Conservation (phyloP, 106 monocot species). For the Iris macrosiphon region DNA sequence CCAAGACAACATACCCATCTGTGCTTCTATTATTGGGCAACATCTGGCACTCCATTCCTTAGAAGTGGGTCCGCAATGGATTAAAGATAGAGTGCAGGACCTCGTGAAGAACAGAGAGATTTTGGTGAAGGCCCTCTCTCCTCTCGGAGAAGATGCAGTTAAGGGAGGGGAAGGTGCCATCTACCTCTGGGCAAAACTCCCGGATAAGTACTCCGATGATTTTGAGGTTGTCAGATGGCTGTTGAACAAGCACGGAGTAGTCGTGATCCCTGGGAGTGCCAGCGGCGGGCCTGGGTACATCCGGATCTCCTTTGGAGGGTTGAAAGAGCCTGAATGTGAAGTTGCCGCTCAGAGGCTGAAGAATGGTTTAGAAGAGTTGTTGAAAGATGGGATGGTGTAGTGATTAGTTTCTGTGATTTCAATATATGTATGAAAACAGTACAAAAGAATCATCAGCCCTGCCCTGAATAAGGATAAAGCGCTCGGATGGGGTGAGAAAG, state of each 20-base stretch:
- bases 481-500: too few relatives aligned
- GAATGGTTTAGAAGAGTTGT: slow-evolving; percentile 72
- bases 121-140: slow-evolving; percentile 59
- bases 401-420: background rate
- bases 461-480: too few relatives aligned
- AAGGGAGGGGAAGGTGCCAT: slow-evolving; percentile 95
- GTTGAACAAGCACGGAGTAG: slow-evolving; percentile 60
- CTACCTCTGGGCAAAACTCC: slow-evolving; percentile 96
- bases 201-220: slow-evolving; percentile 59
- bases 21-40: slow-evolving; percentile 89
- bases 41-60: slow-evolving; percentile 73
- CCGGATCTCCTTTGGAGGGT: slow-evolving; percentile 84
- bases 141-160: slow-evolving; percentile 68
- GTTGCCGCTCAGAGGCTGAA: slow-evolving; percentile 56
- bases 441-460: too few relatives aligned
- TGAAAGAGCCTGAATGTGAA: slow-evolving; percentile 63
- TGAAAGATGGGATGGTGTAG: slow-evolving; percentile 71
- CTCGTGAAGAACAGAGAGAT: slow-evolving; percentile 77
- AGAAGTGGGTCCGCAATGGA: slow-evolving; percentile 64
- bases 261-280: slow-evolving; percentile 81
- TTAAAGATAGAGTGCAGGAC: slow-evolving; percentile 55
- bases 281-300: slow-evolving; percentile 73
- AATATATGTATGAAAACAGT: too few relatives aligned
- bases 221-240: slow-evolving; percentile 88
- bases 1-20: slow-evolving; percentile 98